phyloP scores from a whole-genome alignment of 306 rosid species.

The Hylodesmum podocarpum region DNA sequence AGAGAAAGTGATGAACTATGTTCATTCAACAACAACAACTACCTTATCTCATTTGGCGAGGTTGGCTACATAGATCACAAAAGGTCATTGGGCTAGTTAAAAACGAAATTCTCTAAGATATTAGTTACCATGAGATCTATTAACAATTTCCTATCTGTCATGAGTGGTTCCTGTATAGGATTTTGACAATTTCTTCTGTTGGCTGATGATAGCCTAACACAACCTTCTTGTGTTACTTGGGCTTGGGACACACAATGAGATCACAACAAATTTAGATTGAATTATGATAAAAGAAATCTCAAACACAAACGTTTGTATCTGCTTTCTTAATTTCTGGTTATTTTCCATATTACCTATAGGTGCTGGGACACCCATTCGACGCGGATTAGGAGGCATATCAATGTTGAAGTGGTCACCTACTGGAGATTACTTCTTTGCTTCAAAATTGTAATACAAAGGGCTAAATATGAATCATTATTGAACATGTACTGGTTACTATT shows the following conservation, averaged over 20 bases:
- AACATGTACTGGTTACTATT: conserved; percentile 11
- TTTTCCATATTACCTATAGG: conserved; percentile 48
- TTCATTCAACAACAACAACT: neutral
- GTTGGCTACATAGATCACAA: neutral
- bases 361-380: conserved; percentile 82
- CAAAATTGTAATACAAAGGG: conserved; percentile 64
- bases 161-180: neutral
- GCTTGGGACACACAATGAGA: neutral
- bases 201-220: neutral
- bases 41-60: neutral
- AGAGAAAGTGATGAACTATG: neutral
- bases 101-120: neutral
- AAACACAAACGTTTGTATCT: neutral
- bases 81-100: neutral
- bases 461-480: conserved; percentile 16
- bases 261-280: neutral
- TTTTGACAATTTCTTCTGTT: neutral
- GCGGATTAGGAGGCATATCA: conserved; percentile 91
- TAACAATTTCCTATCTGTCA: neutral
- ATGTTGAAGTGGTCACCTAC: conserved; percentile 94
- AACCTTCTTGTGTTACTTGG: neutral
- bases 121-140: neutral
- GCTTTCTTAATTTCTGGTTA: conserved; percentile 13
- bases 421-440: conserved; percentile 93
- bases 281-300: neutral